Evolutionary conservation across 371 early-diverging fungal genomes (phyloP), one percentile per base, ranked within the genome.

Genomic region (Massospora cicadina): DNA sequence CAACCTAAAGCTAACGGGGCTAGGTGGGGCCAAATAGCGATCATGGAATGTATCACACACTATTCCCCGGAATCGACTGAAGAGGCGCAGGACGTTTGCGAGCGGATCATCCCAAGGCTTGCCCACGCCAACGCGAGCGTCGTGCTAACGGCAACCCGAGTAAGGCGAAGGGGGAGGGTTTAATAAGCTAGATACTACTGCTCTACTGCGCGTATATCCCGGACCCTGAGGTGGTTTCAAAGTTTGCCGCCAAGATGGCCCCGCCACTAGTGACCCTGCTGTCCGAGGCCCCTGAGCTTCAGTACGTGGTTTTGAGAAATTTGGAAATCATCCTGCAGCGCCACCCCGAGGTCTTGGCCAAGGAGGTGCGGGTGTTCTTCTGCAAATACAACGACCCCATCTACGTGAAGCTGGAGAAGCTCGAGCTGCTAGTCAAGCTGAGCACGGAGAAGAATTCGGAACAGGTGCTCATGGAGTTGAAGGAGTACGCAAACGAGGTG

Each of bases 371-470:
- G 65, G 89, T 91, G 2, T 96, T 96, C 70, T 96, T 92, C 68
- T 92, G 92, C 79, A 91, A 90, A 69, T 96, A 91, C 79, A 92
- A 93, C 72, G 97, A 96, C 73, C 95, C 97, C 7, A 85, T 90
- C 58, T 96, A 95, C 69, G 93, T 96, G 65, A 96, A 96, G 70
- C 74, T 91, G 58, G 91, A 91, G 33, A 96, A 96, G 72, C 75
- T 96, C 23, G 90, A 91, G 31, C 85, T 95, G 65, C 81, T 96
- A 74, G 84, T 91, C 65, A 78, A 87, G 60, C 74, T 95, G 26
- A 86, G 87, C 56, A 83, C 79, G 43, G 88, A 87, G 32, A 70
- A 75, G 53, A 93, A 90, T 68, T 78, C 90, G 7, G 88, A 89
- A 67, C 80, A 86, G 65, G 83, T 96, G 12, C 72, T 96, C 66